Conservation (phyloP, 2,329 filamentous ascomycete species). For the Aureobasidium lini region DNA sequence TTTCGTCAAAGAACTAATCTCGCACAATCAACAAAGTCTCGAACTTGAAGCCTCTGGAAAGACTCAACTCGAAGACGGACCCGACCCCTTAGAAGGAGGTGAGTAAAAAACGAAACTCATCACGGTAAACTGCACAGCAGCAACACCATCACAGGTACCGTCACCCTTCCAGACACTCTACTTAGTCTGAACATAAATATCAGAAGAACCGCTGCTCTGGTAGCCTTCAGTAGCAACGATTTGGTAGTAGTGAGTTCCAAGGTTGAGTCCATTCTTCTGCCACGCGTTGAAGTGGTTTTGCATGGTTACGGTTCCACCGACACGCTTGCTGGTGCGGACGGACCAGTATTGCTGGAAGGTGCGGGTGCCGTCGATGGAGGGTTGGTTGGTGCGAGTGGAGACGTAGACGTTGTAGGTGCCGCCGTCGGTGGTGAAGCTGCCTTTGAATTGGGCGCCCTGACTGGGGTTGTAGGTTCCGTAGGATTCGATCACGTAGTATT, state of each 20-base stretch:
- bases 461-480: conserved; percentile 43
- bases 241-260: conserved; percentile 47
- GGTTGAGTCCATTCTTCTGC: conserved; percentile 38
- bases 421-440: conserved; percentile 44
- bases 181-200: conserved; percentile 17
- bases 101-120: background rate
- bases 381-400: conserved; percentile 38
- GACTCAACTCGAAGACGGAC: background rate
- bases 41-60: background rate
- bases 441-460: conserved; percentile 36
- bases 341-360: conserved; percentile 51
- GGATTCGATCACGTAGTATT: conserved; percentile 52
- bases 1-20: background rate
- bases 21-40: background rate
- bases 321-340: conserved; percentile 44
- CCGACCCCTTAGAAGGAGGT: no score
- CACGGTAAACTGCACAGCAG: background rate
- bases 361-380: conserved; percentile 45
- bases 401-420: conserved; percentile 47
- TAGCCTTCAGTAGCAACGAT: conserved; percentile 43
- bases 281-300: conserved; percentile 49
- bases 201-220: conserved; percentile 29
- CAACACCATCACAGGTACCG: background rate
- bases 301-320: conserved; percentile 43
- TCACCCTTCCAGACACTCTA: background rate